Evolutionary conservation across 805 yeast genomes (phyloP).

Genomic region (Starmerella riodocensis): DNA sequence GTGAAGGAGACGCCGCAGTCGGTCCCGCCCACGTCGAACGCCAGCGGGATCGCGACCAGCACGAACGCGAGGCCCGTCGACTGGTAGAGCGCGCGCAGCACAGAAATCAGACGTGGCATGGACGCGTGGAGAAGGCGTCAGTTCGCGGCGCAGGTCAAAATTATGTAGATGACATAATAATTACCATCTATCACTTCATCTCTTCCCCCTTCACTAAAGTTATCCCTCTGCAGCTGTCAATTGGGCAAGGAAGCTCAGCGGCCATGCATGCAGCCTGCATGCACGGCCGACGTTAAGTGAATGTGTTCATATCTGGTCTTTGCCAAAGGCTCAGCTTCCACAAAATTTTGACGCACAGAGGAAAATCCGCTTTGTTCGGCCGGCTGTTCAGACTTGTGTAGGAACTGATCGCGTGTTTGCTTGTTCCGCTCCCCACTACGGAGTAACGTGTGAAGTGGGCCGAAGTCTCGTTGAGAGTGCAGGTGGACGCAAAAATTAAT

Average conservation of each 20-base stretch:
- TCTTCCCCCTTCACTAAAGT: background rate
- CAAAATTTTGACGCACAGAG: background rate
- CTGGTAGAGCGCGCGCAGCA: slow-evolving; percentile 2
- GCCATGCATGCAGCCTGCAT: background rate
- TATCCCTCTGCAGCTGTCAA: background rate
- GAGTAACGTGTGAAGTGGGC: background rate
- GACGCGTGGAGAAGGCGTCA: background rate
- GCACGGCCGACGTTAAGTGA: too few species aligned
- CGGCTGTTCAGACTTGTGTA: too few species aligned
- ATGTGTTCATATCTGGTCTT: too few species aligned
- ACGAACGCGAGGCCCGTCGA: slow-evolving; percentile 15
- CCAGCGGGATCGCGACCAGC: slow-evolving; percentile 68
- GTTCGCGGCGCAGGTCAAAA: background rate
- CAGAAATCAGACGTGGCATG: background rate
- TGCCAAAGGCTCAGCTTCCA: background rate
- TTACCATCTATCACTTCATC: background rate
- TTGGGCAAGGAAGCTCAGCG: background rate
- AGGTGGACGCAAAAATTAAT: too few species aligned
- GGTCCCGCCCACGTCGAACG: slow-evolving; percentile 88
- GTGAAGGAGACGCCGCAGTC: slow-evolving; percentile 81
- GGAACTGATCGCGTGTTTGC: background rate
- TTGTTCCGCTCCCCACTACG: background rate
- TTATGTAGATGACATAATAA: background rate
- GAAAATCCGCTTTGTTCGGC: too few species aligned
- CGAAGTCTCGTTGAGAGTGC: background rate